phyloP scores from a whole-genome alignment of 768 basidiomycete species.

The Hypsizygus marmoreus region DNA sequence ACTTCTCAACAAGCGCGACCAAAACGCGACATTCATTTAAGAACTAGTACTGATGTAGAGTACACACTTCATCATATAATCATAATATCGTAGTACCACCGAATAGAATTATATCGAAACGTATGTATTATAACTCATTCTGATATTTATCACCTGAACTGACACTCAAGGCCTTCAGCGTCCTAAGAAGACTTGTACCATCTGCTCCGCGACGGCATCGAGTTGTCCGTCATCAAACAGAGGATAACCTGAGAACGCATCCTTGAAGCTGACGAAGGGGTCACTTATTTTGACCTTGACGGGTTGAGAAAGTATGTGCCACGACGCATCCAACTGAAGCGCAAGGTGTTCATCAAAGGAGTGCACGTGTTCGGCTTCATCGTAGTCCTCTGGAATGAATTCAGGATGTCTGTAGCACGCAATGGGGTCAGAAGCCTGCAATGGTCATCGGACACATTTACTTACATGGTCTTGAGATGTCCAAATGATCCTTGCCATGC shows the following conservation, averaged over 20 bases:
- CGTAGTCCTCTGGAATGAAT: conserved; percentile 1
- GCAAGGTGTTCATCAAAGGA: conserved; percentile 3
- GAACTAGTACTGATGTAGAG: no score
- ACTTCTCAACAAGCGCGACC: no score
- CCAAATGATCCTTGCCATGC: conserved; percentile 4
- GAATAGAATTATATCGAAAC: no score
- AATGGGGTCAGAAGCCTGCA: background rate
- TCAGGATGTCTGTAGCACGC: conserved; percentile 1
- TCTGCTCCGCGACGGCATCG: background rate
- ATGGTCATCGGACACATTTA: background rate
- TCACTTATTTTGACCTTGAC: conserved; percentile 1
- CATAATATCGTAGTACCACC: no score
- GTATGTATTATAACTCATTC: no score
- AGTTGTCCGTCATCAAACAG: background rate
- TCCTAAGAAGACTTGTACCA: conserved; percentile 1
- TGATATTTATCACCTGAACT: no score
- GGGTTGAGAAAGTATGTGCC: background rate
- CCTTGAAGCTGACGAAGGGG: conserved; percentile 6
- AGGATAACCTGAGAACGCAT: background rate
- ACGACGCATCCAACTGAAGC: conserved; percentile 2
- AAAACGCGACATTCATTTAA: no score
- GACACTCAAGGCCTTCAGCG: no score
- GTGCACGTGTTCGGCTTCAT: background rate
- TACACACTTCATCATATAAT: no score
- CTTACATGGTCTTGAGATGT: conserved; percentile 6